phyloP scores from a whole-genome alignment of 2,329 filamentous ascomycete genomes.

The Trichoderma guizhouense region DNA sequence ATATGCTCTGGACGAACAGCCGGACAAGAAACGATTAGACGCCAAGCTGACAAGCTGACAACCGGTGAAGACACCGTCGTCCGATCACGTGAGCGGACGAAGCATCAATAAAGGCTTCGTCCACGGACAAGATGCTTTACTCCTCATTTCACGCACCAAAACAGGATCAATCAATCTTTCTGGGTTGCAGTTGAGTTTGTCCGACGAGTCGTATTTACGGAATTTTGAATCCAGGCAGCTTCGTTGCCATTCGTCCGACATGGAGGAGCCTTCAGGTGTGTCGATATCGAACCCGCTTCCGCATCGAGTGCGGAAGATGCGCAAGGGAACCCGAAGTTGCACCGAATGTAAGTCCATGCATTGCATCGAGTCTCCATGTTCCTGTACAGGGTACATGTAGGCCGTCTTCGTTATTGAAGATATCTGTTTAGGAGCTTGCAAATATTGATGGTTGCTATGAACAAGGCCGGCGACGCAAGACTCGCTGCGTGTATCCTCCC shows the following conservation, averaged over 20 bases:
- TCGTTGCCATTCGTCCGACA: not conserved
- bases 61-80: not conserved
- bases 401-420: not conserved
- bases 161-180: not conserved
- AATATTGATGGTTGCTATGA: not conserved
- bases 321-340: conserved; percentile 29
- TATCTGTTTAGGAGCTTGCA: not conserved
- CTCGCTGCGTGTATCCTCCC: conserved; percentile 40
- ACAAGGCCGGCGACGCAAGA: conserved; percentile 45
- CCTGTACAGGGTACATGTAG: not conserved
- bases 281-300: not conserved
- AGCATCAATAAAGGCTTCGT: conserved; percentile 13
- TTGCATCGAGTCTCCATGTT: not conserved
- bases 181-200: not conserved
- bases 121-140: conserved; percentile 19
- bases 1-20: not conserved
- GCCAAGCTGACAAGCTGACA: not conserved
- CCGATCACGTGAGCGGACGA: conserved; percentile 6
- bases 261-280: not conserved
- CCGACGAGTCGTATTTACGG: not conserved
- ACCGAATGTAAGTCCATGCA: conserved; percentile 24
- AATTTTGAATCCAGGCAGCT: not conserved
- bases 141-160: not conserved
- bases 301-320: conserved; percentile 22
- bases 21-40: not conserved